phyloP scores from a whole-genome alignment of 192 early-diverging fungal species.

The Entophlyctis helioformis region DNA sequence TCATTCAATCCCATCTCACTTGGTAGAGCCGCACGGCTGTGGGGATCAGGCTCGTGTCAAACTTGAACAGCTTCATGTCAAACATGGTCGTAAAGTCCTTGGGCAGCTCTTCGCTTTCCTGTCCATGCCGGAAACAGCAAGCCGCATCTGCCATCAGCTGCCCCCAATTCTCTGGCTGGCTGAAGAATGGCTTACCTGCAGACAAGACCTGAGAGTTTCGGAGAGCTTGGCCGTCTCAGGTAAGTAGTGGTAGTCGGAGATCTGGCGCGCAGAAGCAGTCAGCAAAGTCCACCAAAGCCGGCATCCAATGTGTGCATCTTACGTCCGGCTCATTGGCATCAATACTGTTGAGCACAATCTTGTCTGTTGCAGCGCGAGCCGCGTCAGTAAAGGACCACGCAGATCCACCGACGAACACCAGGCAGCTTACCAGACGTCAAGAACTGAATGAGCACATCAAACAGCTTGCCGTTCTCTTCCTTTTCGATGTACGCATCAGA shows the following conservation, averaged over 20 bases:
- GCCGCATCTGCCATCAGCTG: not conserved
- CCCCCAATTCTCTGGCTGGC: not conserved
- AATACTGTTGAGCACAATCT: conserved; percentile 42
- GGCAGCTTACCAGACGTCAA: conserved; percentile 25
- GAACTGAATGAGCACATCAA: conserved; percentile 46
- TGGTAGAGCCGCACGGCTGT: conserved; percentile 34
- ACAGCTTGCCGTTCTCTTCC: conserved; percentile 48
- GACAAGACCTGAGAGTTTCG: conserved; percentile 34
- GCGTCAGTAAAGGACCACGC: no score
- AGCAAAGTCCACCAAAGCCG: not conserved
- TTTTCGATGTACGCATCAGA: conserved; percentile 50
- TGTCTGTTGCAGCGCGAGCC: conserved; percentile 20
- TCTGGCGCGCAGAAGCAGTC: conserved; percentile 4
- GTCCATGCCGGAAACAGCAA: not conserved
- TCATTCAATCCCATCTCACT: no score
- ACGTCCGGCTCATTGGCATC: conserved; percentile 55
- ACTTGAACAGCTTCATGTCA: conserved; percentile 40
- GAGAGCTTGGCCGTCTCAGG: conserved; percentile 37
- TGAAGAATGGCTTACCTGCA: conserved; percentile 24
- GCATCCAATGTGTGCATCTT: not conserved
- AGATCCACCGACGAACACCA: not conserved
- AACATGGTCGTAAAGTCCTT: conserved; percentile 52
- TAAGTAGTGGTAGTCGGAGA: conserved; percentile 52
- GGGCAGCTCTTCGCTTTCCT: conserved; percentile 54
- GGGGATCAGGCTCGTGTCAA: conserved; percentile 41